phyloP scores from a whole-genome alignment of 306 rosid genomes.

The Cicer pinnatifidum region DNA sequence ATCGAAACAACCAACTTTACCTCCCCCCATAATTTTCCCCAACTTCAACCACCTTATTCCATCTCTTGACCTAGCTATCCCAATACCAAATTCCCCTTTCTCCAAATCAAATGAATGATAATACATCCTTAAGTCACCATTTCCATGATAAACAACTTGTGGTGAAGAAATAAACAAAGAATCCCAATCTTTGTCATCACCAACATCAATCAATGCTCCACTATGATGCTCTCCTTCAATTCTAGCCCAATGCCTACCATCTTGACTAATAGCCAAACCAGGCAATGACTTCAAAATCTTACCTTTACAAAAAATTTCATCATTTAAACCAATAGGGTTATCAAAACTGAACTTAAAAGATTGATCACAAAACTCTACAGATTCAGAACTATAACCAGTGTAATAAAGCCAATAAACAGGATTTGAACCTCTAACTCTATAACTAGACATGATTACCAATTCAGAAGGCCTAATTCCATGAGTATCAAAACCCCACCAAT shows the following conservation, averaged over 20 bases:
- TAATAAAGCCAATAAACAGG: slow-evolving; percentile 83
- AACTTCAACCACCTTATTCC: slow-evolving; percentile 78
- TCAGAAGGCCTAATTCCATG: slow-evolving; percentile 70
- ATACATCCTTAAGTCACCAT: slow-evolving; percentile 78
- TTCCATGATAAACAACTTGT: slow-evolving; percentile 69
- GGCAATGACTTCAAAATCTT: slow-evolving; percentile 64
- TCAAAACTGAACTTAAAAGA: slow-evolving; percentile 44
- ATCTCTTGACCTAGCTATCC: slow-evolving; percentile 88
- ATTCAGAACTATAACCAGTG: slow-evolving; percentile 60
- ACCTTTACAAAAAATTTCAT: slow-evolving; percentile 37
- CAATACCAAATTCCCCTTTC: slow-evolving; percentile 59
- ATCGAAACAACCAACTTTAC: slow-evolving; percentile 60
- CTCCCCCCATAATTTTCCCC: slow-evolving; percentile 73
- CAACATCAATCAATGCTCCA: slow-evolving; percentile 81
- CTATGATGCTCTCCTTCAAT: slow-evolving; percentile 86
- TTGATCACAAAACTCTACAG: slow-evolving; percentile 46
- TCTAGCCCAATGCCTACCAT: slow-evolving; percentile 89
- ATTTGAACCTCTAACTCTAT: slow-evolving; percentile 61
- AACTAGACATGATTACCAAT: slow-evolving; percentile 76
- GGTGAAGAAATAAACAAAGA: slow-evolving; percentile 67
- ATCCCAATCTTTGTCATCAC: slow-evolving; percentile 71
- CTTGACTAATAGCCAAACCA: slow-evolving; percentile 84
- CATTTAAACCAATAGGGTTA: slow-evolving; percentile 48
- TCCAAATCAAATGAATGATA: slow-evolving; percentile 74
- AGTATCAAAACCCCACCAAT: slow-evolving; percentile 87